Evolutionary conservation across 345 rosid genomes (phyloP).

Genomic region (Euphorbia peplus): DNA sequence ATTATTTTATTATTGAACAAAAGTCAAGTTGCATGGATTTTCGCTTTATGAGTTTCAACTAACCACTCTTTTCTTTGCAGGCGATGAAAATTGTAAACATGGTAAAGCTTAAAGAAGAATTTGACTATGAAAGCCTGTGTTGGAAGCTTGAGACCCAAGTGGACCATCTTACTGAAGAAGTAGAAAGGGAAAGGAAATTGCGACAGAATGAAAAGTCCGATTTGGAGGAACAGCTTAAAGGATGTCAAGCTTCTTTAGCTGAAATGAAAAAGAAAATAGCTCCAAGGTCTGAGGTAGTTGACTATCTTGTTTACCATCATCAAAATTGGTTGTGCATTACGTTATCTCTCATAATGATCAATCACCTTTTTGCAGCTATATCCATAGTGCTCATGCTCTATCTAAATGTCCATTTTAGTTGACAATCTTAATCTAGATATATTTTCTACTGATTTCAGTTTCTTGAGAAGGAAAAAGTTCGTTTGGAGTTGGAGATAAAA

Average conservation of each 20-base stretch:
- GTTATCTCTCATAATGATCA: neutral
- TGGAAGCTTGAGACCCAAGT: slow-evolving; percentile 78
- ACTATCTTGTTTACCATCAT: slow-evolving; percentile 28
- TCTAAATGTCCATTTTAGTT: slow-evolving; percentile 12
- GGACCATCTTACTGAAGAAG: slow-evolving; percentile 81
- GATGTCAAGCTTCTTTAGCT: slow-evolving; percentile 46
- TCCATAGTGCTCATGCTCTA: neutral
- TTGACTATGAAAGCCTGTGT: slow-evolving; percentile 86
- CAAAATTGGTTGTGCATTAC: slow-evolving; percentile 6
- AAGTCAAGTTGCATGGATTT: neutral
- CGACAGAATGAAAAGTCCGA: slow-evolving; percentile 54
- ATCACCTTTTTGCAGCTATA: neutral
- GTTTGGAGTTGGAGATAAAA: slow-evolving; percentile 49
- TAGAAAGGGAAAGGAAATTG: slow-evolving; percentile 70
- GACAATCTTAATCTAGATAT: neutral
- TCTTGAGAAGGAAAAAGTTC: slow-evolving; percentile 66
- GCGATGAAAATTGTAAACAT: slow-evolving; percentile 93
- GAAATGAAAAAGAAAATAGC: slow-evolving; percentile 45
- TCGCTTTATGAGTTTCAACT: neutral
- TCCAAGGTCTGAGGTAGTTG: slow-evolving; percentile 75
- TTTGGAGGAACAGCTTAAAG: slow-evolving; percentile 53
- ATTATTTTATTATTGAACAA: neutral
- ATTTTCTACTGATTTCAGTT: slow-evolving; percentile 40
- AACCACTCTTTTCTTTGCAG: slow-evolving; percentile 38
- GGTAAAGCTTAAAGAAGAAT: slow-evolving; percentile 92